These are phyloP conservation scores for Puccinia horiana DNA, from an alignment of 1,284 basidiomycete species.

Conservation along the genomic window DNA sequence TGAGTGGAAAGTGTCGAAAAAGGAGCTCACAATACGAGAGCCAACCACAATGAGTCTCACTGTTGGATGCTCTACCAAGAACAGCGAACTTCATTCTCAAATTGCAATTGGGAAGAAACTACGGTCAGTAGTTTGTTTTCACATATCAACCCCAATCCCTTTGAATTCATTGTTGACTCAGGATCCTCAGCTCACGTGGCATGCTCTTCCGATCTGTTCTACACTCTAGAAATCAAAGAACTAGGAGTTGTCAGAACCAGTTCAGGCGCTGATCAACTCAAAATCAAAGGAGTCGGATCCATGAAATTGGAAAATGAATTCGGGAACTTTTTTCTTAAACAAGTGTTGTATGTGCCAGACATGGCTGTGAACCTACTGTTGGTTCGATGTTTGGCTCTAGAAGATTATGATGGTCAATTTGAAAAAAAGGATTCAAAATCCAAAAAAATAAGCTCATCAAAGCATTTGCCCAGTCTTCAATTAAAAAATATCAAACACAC, in stretches of 20 bases:
- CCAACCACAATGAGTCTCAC: neutral
- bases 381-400: neutral
- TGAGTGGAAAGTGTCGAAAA: neutral
- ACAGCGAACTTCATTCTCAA: too few species aligned
- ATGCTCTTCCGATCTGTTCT: neutral
- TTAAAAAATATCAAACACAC: neutral
- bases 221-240: neutral
- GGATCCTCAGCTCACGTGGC: neutral
- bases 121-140: neutral
- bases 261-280: neutral
- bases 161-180: neutral
- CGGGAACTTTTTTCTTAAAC: neutral
- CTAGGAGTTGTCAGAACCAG: neutral
- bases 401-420: neutral
- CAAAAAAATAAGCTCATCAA: too few species aligned
- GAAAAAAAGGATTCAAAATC: neutral
- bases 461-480: neutral
- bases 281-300: neutral
- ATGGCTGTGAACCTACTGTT: neutral
- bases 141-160: neutral
- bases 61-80: slow-evolving; percentile 7
- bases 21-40: neutral
- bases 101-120: too few species aligned
- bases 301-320: neutral
- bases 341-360: neutral